Percentiles rank a stretch among this genome's conserved stretches.
These are phyloP conservation scores for Fusarium sulawesiense DNA, from an alignment of 2,329 filamentous ascomycete genomes.

Conservation along the genomic window DNA sequence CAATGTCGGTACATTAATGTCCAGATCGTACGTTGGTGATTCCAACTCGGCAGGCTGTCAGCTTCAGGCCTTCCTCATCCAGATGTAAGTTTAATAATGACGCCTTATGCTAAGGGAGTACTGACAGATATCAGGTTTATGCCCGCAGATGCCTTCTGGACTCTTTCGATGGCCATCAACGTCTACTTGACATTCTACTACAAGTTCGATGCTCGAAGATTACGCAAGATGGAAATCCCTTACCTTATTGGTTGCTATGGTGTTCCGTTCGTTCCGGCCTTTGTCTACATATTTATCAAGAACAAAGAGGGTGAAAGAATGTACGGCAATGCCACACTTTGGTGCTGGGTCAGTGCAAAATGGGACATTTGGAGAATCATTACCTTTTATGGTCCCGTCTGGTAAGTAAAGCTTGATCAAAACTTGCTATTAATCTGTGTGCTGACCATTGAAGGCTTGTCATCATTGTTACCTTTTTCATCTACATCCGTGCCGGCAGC, in stretches of 20 bases:
- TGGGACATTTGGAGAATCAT: slow-evolving; percentile 80
- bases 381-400: slow-evolving; percentile 79
- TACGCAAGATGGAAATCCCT: slow-evolving; percentile 75
- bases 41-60: slow-evolving; percentile 69
- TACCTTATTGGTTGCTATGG: slow-evolving; percentile 80
- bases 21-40: slow-evolving; percentile 66
- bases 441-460: slow-evolving; percentile 61
- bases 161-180: slow-evolving; percentile 84
- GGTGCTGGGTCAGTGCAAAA: slow-evolving; percentile 79
- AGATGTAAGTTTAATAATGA: slow-evolving; percentile 70
- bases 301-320: slow-evolving; percentile 64
- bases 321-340: slow-evolving; percentile 80
- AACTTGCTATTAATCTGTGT: too few relatives aligned
- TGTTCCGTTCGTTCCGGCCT: slow-evolving; percentile 74
- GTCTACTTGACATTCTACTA: slow-evolving; percentile 85
- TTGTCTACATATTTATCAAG: slow-evolving; percentile 74
- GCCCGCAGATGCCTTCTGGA: slow-evolving; percentile 81
- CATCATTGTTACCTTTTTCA: slow-evolving; percentile 70
- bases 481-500: slow-evolving; percentile 74
- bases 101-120: not conserved
- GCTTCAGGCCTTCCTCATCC: slow-evolving; percentile 82
- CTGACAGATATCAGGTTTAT: slow-evolving; percentile 71
- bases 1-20: slow-evolving; percentile 81
- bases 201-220: slow-evolving; percentile 72
- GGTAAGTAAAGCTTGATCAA: slow-evolving; percentile 57